Evolutionary conservation across 1,139 yeast genomes (phyloP), one percentile per base, ranked within the genome.

Genomic region (Saccharomyces hybrid): DNA sequence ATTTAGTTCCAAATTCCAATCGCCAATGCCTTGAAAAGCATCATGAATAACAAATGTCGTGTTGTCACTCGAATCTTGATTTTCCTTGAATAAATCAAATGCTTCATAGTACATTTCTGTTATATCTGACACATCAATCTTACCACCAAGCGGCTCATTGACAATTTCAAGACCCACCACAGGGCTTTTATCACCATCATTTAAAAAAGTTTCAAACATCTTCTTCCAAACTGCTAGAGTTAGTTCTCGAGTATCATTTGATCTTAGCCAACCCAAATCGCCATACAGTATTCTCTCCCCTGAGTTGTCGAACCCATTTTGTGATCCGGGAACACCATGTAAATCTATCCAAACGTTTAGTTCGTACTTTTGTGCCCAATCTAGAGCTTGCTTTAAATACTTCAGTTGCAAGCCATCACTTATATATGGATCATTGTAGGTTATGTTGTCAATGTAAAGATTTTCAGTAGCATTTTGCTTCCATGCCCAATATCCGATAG

Each of bases 401-500:
- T 70, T 70, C 55, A 75, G 78, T 52, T 82, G 86, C 19, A 63
- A 23, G 1, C 75, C 75, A 14, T 84, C 84, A 48, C 72, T 71
- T 6, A 82, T 82, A 58, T 81, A 83, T 1, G 87, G 86, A 65
- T 83, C 88, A 26, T 66, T 54, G 41, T 54, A 65, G 3, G 59
- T 58, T 16, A 61, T 58, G 46, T 60, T 59, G 13, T 56, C 58
- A 8, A 62, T 49, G 42, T 64, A 65, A 11, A 47, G 44, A 25
- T 54, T 48, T 26, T 55, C 68, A 31, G 72, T 73, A 38, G 51
- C 46, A 13, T 77, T 63, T 31, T 65, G 64, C 56, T 74, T 72
- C 70, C 83, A 82, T 3, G 87, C 83, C 88, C 88, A 83, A 66
- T 83, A 83, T 1, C 88, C 88, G 47, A 83, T 74, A 4, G 88